Evolutionary conservation across 768 basidiomycete genomes (phyloP).

Genomic region (Mrakia hoshinonis): DNA sequence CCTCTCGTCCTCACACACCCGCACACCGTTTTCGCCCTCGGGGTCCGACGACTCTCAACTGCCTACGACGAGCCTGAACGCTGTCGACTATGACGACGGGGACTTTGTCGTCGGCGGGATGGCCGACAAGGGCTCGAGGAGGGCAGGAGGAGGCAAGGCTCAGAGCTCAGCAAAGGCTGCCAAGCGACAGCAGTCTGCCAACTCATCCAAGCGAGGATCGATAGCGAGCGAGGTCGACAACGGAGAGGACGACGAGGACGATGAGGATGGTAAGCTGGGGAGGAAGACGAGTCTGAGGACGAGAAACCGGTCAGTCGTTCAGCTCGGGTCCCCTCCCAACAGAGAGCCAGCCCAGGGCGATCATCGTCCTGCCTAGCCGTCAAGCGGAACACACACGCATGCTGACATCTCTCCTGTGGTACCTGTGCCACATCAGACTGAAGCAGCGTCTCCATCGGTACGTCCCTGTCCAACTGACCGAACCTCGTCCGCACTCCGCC

Average conservation of each 20-base stretch:
- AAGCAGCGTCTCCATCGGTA: background rate
- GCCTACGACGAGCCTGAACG: background rate
- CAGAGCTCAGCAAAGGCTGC: background rate
- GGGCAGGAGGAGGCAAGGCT: background rate
- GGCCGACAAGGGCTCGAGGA: background rate
- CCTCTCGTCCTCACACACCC: background rate
- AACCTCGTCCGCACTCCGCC: background rate
- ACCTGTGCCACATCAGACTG: too few relatives aligned
- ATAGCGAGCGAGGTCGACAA: background rate
- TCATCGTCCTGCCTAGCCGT: too few relatives aligned
- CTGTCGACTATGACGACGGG: background rate
- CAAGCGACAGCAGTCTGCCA: background rate
- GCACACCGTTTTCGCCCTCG: background rate
- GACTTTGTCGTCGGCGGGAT: background rate
- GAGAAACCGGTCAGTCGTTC: slow-evolving; percentile 7
- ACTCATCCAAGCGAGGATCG: background rate
- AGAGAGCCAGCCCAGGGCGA: too few relatives aligned
- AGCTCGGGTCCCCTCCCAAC: background rate
- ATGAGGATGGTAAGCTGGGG: background rate
- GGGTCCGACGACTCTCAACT: background rate
- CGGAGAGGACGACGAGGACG: background rate
- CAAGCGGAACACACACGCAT: too few relatives aligned
- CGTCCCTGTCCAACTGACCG: background rate
- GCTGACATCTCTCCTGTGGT: background rate
- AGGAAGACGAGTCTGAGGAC: background rate